Percentiles rank a stretch among this genome's conserved stretches.
phyloP scores from a whole-genome alignment of 2,329 filamentous ascomycete genomes.

The Cladosporium sp. region DNA sequence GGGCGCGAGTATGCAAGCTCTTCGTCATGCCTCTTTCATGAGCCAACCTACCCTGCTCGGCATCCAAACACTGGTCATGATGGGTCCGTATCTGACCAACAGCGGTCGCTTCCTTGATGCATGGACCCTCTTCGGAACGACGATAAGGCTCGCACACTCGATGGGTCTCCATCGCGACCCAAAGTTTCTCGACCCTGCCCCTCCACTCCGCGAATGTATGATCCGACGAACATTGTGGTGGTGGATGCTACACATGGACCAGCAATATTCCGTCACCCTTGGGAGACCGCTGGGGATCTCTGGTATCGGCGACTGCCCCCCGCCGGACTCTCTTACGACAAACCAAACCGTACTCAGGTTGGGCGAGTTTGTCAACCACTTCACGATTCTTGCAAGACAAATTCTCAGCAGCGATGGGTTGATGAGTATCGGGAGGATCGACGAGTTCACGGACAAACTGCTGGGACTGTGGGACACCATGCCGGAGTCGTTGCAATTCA shows the following conservation, averaged over 20 bases:
- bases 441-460: slow-evolving; percentile 44
- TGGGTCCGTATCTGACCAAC: slow-evolving; percentile 46
- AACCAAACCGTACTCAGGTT: slow-evolving; percentile 42
- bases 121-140: slow-evolving; percentile 47
- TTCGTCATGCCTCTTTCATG: slow-evolving; percentile 46
- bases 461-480: slow-evolving; percentile 42
- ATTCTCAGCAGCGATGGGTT: slow-evolving; percentile 42
- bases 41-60: slow-evolving; percentile 43
- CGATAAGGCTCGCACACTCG: slow-evolving; percentile 45
- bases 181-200: slow-evolving; percentile 40
- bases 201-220: slow-evolving; percentile 38
- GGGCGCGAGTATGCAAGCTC: slow-evolving; percentile 47
- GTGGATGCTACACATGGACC: slow-evolving; percentile 51
- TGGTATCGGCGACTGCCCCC: slow-evolving; percentile 45
- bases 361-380: slow-evolving; percentile 42
- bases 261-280: slow-evolving; percentile 47
- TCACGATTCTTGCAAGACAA: slow-evolving; percentile 45
- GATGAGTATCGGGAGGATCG: slow-evolving; percentile 39
- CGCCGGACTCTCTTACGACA: slow-evolving; percentile 41
- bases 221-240: slow-evolving; percentile 46
- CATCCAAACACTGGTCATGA: slow-evolving; percentile 45
- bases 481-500: slow-evolving; percentile 44
- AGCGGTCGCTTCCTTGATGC: slow-evolving; percentile 47
- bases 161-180: slow-evolving; percentile 48
- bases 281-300: slow-evolving; percentile 47